Conservation (phyloP, 2,329 filamentous ascomycete species). For the Trichophyton rubrum region DNA sequence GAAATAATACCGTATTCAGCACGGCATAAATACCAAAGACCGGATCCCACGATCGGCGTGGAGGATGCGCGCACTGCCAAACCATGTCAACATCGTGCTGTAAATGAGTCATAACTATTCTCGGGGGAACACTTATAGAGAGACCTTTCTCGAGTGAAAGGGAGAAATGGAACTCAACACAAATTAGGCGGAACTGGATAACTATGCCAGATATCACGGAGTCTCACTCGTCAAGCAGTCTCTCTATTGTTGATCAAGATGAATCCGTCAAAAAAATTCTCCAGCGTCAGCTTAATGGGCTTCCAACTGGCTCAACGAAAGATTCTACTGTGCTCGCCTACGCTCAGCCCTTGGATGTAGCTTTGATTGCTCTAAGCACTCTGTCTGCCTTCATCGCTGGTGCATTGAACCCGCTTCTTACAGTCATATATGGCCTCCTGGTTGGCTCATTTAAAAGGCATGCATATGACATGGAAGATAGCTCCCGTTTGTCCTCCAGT, state of each 20-base stretch:
- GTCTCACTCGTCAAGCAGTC: background rate
- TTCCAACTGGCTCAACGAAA: background rate
- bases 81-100: background rate
- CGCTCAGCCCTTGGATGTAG: slow-evolving; percentile 1
- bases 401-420: slow-evolving; percentile 7
- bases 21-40: background rate
- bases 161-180: background rate
- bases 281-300: slow-evolving; percentile 2
- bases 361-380: slow-evolving; percentile 3
- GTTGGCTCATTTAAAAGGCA: background rate
- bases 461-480: slow-evolving; percentile 18
- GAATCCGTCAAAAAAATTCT: background rate
- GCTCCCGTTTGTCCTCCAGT: background rate
- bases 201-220: background rate
- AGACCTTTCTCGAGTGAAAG: background rate
- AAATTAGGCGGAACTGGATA: background rate
- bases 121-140: background rate
- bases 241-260: background rate
- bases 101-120: background rate
- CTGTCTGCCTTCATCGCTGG: slow-evolving; percentile 4
- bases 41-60: background rate
- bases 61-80: too few species aligned
- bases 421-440: background rate
- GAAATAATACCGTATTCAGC: too few species aligned
- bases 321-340: slow-evolving; percentile 2